Percentiles rank a stretch among this genome's conserved stretches.
phyloP scores from a whole-genome alignment of 352 stramenopile genomes.

The Phytophthora meadii region DNA sequence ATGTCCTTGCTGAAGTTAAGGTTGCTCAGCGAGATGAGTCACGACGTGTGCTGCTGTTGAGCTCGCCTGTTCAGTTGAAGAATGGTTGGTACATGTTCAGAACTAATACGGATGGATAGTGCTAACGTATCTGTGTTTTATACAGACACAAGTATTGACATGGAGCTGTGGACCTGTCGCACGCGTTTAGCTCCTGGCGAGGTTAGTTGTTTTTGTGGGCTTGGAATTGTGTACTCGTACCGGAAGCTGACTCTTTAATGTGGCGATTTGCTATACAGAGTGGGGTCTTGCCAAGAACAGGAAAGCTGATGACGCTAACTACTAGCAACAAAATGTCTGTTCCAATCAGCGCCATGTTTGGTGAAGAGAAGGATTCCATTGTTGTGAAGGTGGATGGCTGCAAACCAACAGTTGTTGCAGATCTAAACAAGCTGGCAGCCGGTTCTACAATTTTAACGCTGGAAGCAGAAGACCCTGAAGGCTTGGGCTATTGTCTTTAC shows the following conservation, averaged over 20 bases:
- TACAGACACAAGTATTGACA: conserved; percentile 77
- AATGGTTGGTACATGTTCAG: conserved; percentile 59
- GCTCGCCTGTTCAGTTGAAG: conserved; percentile 89
- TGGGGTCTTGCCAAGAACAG: conserved; percentile 43
- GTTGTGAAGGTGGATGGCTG: conserved; percentile 88
- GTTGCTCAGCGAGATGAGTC: conserved; percentile 88
- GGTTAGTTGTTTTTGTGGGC: conserved; percentile 29
- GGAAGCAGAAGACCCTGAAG: conserved; percentile 62
- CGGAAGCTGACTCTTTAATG: not conserved
- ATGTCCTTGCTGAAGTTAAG: conserved; percentile 88
- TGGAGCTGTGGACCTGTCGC: conserved; percentile 82
- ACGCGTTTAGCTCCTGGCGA: conserved; percentile 58
- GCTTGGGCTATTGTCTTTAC: conserved; percentile 84
- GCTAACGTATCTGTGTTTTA: conserved; percentile 17
- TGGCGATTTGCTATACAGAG: conserved; percentile 31
- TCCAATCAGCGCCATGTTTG: conserved; percentile 82
- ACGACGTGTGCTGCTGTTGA: conserved; percentile 81
- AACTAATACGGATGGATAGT: not conserved
- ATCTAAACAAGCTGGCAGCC: conserved; percentile 66
- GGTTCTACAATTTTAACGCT: conserved; percentile 77
- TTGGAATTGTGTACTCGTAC: not conserved
- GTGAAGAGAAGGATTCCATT: conserved; percentile 79
- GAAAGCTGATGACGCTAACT: conserved; percentile 56
- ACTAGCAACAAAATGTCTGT: conserved; percentile 87
- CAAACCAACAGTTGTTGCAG: conserved; percentile 81